Conservation (phyloP, 306 rosid genomes). For the Fragaria iinumae region DNA sequence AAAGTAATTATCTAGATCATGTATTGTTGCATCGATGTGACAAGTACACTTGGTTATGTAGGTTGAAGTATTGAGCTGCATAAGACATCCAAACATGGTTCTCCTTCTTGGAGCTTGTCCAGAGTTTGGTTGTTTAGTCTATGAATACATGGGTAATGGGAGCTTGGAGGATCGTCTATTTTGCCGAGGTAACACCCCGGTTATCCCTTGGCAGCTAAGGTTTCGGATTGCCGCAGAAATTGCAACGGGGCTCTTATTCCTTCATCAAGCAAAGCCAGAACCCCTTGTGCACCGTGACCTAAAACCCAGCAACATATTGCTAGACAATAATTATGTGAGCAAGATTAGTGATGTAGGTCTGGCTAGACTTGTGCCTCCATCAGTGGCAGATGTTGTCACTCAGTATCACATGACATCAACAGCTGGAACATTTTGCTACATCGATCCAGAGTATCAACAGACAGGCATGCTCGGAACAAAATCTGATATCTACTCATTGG, state of each 20-base stretch:
- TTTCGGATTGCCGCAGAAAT: conserved; percentile 23
- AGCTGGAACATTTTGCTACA: conserved; percentile 30
- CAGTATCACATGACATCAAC: conserved; percentile 31
- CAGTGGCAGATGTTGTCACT: conserved; percentile 16
- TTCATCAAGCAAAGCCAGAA: conserved; percentile 21
- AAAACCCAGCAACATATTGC: conserved; percentile 11
- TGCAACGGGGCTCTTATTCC: conserved; percentile 19
- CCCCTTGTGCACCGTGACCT: conserved; percentile 19
- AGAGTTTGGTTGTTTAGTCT: conserved; percentile 55
- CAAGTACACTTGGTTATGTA: neutral
- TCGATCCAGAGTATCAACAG: conserved; percentile 26
- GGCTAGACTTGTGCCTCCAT: conserved; percentile 27
- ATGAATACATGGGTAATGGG: conserved; percentile 56
- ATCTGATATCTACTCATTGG: conserved; percentile 28
- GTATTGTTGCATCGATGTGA: neutral
- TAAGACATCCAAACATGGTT: conserved; percentile 59
- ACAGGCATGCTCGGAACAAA: conserved; percentile 25
- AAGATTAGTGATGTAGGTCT: conserved; percentile 21
- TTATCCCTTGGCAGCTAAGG: conserved; percentile 44
- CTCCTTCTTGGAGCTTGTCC: conserved; percentile 64
- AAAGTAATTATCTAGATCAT: neutral
- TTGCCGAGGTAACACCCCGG: conserved; percentile 26
- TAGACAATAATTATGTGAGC: conserved; percentile 10
- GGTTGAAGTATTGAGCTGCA: conserved; percentile 52
- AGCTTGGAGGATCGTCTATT: conserved; percentile 54